A percentile compares a stretch with the other conserved stretches of the same genome.
Conservation (phyloP, 495 filamentous ascomycete species). For the Annulohypoxylon moriforme region DNA sequence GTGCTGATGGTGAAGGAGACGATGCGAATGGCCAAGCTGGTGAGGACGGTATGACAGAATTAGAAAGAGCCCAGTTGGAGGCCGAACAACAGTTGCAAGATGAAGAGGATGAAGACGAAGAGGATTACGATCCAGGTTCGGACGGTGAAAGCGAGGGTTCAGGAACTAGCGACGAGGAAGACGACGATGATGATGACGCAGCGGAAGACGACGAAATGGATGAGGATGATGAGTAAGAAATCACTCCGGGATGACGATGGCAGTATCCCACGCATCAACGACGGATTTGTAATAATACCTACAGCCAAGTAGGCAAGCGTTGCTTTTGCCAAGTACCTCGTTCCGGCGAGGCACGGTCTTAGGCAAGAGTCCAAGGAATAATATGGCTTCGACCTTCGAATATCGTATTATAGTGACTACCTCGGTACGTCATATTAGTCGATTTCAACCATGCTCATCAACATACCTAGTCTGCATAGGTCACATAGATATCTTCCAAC, state of each 20-base stretch:
- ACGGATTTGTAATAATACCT: slow-evolving; percentile 7
- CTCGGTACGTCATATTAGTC: not conserved
- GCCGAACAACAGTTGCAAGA: slow-evolving; percentile 66
- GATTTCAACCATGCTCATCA: not conserved
- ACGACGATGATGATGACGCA: slow-evolving; percentile 62
- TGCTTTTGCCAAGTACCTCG: not conserved
- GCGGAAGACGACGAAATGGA: slow-evolving; percentile 62
- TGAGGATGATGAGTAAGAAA: slow-evolving; percentile 50
- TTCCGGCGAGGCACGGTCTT: not conserved
- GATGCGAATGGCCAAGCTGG: slow-evolving; percentile 63
- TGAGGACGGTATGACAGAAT: slow-evolving; percentile 73
- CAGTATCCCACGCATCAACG: not conserved
- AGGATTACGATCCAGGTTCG: slow-evolving; percentile 87
- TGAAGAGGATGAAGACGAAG: slow-evolving; percentile 86
- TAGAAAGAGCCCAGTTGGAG: slow-evolving; percentile 65
- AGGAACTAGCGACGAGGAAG: slow-evolving; percentile 65
- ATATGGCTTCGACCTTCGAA: slow-evolving; percentile 3
- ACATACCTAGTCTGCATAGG: not conserved
- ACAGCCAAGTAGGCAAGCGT: not conserved
- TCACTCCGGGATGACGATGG: slow-evolving; percentile 9
- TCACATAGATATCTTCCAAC: not conserved
- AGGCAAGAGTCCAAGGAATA: slow-evolving; percentile 2
- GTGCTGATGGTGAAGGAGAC: slow-evolving; percentile 70
- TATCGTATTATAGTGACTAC: not conserved
- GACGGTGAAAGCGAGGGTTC: slow-evolving; percentile 78